These are phyloP conservation scores for Lignosus rhinocerotis DNA, from an alignment of 1,284 basidiomycete species.

Conservation along the genomic window DNA sequence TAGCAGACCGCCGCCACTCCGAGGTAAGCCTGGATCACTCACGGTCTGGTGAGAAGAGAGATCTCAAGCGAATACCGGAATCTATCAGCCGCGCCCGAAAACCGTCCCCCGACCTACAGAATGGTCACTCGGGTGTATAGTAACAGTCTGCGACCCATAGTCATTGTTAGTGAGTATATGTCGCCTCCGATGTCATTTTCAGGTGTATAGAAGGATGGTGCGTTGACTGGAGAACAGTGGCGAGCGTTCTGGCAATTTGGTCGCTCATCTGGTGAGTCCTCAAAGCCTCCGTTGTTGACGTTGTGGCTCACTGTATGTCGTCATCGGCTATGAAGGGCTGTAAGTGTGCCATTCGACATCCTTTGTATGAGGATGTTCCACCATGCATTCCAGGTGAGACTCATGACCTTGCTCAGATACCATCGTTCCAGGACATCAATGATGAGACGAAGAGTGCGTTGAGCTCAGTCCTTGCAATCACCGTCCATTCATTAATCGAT, in stretches of 20 bases:
- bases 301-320: neutral
- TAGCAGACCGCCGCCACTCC: constrained; percentile 21
- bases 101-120: constrained; percentile 53
- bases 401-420: constrained; percentile 43
- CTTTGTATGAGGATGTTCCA: neutral
- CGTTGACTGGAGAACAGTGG: constrained; percentile 35
- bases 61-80: neutral
- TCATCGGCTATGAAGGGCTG: constrained; percentile 41
- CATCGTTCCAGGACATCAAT: constrained; percentile 55
- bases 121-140: constrained; percentile 57
- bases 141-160: constrained; percentile 57
- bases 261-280: constrained; percentile 52
- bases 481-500: neutral
- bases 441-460: constrained; percentile 50
- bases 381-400: neutral
- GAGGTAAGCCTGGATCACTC: constrained; percentile 15
- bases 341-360: constrained; percentile 35
- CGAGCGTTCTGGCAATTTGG: constrained; percentile 55
- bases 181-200: neutral
- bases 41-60: neutral
- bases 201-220: neutral
- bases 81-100: constrained; percentile 6
- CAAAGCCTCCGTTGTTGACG: neutral
- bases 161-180: constrained; percentile 51
- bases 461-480: neutral